Evolutionary conservation across 2,329 filamentous ascomycete species (phyloP), one percentile per base, ranked within the genome.

Genomic region (Diplodia scrobiculata): DNA sequence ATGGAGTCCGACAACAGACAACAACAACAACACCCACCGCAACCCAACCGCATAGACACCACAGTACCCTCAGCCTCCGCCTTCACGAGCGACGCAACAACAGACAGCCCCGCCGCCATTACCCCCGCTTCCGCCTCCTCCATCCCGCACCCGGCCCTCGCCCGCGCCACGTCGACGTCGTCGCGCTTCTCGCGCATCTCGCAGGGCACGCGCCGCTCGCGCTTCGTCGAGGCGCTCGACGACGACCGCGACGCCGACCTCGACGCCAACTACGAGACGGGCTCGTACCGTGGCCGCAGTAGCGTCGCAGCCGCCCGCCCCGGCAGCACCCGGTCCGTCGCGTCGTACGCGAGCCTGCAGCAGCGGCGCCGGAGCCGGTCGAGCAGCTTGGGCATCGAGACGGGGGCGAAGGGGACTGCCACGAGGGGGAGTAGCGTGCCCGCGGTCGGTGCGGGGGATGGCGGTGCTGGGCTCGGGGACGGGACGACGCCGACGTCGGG

Each of bases 141-240:
- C 21, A 21, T 25, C 27, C 5, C 38, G 17, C n/a, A n/a, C 21
- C 11, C 29, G 17, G 3, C 19, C 17, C 41, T 65, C 29, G 27
- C 63, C 3, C 63, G 63, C 52, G n/a, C 52, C 27, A 9, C 21
- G 2, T 65, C 63, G 3, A 50, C 51, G 13, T 34, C 41, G 5
- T 65, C 63, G 27, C 58, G 58, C 58, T 62, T 62, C 58, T 62
- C 58, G 41, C 45, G 21, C 38, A 34, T 62, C n/a, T 48, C 38
- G 19, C 63, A 58, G 52, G 52, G 51, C 45, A 55, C 63, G 9
- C 51, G 63, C 6, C 63, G 63, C 27, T 58, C 52, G 52, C 63
- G 63, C 63, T 65, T 65, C 51, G 41, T 58, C 53, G 63, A 65
- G 19, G 53, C 53, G 19, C 51, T 65, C 34, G 34, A 52, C 34